Evolutionary conservation across 805 yeast genomes (phyloP).

Genomic region (Danielia oregonensis): DNA sequence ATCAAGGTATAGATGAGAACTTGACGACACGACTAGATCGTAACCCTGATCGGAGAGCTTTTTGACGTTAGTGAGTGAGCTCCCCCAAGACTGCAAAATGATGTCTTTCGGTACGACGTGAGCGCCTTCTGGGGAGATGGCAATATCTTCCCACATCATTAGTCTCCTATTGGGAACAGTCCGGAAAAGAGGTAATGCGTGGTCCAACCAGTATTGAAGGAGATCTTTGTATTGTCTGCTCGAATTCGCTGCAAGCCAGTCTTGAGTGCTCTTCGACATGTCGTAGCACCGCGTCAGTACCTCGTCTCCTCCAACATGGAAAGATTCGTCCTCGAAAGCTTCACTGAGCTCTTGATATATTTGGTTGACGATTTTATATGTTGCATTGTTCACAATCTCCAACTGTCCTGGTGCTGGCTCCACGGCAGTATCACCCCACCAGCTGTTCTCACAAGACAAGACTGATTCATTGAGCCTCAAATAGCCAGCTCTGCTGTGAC

Average conservation of each 20-base stretch:
- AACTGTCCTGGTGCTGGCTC: slow-evolving; percentile 43
- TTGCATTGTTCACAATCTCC: slow-evolving; percentile 27
- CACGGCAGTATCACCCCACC: slow-evolving; percentile 28
- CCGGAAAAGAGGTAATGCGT: slow-evolving; percentile 29
- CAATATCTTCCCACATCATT: slow-evolving; percentile 41
- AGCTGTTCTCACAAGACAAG: slow-evolving; percentile 26
- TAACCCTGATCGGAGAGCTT: slow-evolving; percentile 30
- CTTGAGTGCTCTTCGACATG: slow-evolving; percentile 19
- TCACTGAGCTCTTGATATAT: slow-evolving; percentile 31
- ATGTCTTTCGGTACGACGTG: slow-evolving; percentile 26
- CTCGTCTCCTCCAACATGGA: slow-evolving; percentile 43
- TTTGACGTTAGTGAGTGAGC: slow-evolving; percentile 18
- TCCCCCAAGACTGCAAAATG: slow-evolving; percentile 35
- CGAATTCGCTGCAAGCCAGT: slow-evolving; percentile 25
- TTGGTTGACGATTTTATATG: slow-evolving; percentile 29
- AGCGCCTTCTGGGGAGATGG: slow-evolving; percentile 20
- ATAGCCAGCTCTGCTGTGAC: slow-evolving; percentile 41
- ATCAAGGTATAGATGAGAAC: slow-evolving; percentile 33
- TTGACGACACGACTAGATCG: slow-evolving; percentile 36
- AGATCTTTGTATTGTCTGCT: slow-evolving; percentile 26
- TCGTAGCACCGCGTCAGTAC: slow-evolving; percentile 32
- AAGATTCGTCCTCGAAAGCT: slow-evolving; percentile 32
- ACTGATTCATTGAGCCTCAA: slow-evolving; percentile 23
- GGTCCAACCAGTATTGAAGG: slow-evolving; percentile 33
- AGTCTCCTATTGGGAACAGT: slow-evolving; percentile 21